Percentiles rank a stretch among this genome's conserved stretches.
Conservation (phyloP, 169 alveolate genomes). For the Pseudocohnilembus persalinus region DNA sequence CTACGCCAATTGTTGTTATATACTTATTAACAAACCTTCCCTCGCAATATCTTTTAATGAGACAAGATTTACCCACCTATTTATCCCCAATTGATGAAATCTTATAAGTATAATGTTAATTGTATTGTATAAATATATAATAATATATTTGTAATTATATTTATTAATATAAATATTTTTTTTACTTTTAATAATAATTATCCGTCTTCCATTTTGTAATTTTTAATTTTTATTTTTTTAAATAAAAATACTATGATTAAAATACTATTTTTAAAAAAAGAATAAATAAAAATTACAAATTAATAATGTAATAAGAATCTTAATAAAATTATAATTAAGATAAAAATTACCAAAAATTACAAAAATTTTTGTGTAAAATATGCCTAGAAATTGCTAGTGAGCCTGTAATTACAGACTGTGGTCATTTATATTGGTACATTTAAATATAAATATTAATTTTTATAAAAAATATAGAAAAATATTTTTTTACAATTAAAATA, state of each 20-base stretch:
- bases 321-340: background rate
- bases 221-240: too few species aligned
- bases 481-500: too few species aligned
- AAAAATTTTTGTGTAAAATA: slow-evolving; percentile 93
- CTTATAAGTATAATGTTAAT: slow-evolving; percentile 68
- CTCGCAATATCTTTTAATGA: slow-evolving; percentile 89
- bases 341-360: slow-evolving; percentile 38
- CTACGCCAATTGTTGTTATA: slow-evolving; percentile 85
- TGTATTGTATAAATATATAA: too few species aligned
- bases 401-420: slow-evolving; percentile 97
- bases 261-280: too few species aligned
- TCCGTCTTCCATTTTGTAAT: background rate
- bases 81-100: slow-evolving; percentile 83
- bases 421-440: slow-evolving; percentile 90
- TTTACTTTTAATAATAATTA: background rate
- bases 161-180: too few species aligned
- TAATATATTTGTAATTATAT: background rate
- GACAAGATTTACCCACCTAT: slow-evolving; percentile 85
- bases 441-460: background rate
- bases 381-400: slow-evolving; percentile 97
- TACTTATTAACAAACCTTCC: slow-evolving; percentile 86
- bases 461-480: too few species aligned
- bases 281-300: too few species aligned
- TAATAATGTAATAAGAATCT: background rate
- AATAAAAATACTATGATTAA: too few species aligned